A percentile compares a stretch with the other conserved stretches of the same genome.
Evolutionary conservation across 768 basidiomycete genomes (phyloP).

Genomic region (Pisolithus microcarpus): DNA sequence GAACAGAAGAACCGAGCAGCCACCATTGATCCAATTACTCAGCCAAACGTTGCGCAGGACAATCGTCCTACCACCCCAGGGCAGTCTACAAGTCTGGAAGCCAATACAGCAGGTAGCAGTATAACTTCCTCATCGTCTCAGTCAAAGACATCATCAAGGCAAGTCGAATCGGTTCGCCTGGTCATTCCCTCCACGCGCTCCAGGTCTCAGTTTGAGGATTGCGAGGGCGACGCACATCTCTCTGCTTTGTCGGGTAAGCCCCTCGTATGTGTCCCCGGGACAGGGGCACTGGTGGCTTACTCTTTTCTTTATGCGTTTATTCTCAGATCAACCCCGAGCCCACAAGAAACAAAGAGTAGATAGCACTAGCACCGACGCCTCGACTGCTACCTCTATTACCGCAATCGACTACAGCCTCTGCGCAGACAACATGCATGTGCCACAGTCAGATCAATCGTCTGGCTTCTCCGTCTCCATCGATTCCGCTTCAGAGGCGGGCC

Average conservation of each 20-base stretch:
- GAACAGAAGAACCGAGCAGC: constrained; percentile 20
- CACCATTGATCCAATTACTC: constrained; percentile 66
- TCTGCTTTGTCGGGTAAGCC: constrained; percentile 20
- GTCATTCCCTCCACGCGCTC: constrained; percentile 62
- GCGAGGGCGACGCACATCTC: constrained; percentile 26
- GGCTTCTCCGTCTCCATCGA: constrained; percentile 40
- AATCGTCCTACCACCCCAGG: constrained; percentile 36
- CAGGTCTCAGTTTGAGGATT: constrained; percentile 56
- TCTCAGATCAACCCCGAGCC: constrained; percentile 46
- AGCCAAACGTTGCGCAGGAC: constrained; percentile 52
- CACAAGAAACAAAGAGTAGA: constrained; percentile 67
- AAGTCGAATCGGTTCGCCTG: constrained; percentile 27
- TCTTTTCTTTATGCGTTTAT: not conserved
- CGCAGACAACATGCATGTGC: constrained; percentile 43
- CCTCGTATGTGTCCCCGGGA: not conserved
- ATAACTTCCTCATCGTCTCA: constrained; percentile 22
- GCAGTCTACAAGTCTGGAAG: constrained; percentile 43
- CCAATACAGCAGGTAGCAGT: constrained; percentile 26
- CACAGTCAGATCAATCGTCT: constrained; percentile 44
- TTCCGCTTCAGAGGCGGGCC: constrained; percentile 41
- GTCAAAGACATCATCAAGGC: constrained; percentile 21
- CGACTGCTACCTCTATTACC: constrained; percentile 26
- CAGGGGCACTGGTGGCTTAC: constrained; percentile 3
- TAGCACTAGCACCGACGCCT: constrained; percentile 28
- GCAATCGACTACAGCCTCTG: constrained; percentile 16